Evolutionary conservation across 2,329 filamentous ascomycete species (phyloP), one percentile per base, ranked within the genome.

Genomic region (Mariannaea elegans): DNA sequence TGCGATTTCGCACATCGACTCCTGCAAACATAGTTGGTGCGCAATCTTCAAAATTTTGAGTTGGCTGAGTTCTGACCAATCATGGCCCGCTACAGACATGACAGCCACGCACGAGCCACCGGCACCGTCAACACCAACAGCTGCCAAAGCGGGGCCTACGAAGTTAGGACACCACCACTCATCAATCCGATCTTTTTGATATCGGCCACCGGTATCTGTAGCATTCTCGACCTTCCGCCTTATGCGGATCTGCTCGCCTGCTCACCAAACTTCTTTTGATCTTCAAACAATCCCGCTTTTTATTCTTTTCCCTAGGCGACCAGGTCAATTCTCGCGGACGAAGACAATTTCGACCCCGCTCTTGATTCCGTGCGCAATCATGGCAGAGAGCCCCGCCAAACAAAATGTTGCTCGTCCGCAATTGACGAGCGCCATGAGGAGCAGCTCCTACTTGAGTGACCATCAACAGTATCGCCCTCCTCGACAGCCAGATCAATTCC

Each of bases 391-490:
- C 63, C 66, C 72, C 66, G 57, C 73, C 59, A 75, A 72, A 65
- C 73, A 71, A 59, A 67, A 64, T 64, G 72, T 75, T 49, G 67
- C 73, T 67, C 80, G 82, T 45, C 83, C 83, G 54, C 81, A 83
- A 71, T 75, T 85, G 66, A 73, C 77, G 46, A 77, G 76, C 53
- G 74, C 77, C 52, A 84, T 83, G 82, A 82, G 86, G 70, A 87
- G 83, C 77, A 84, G 82, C 73, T 88, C 86, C 13, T 89, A 86
- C 70, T 78, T 89, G 56, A 81, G 82, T 72, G 86, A 89, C 65
- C 84, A 88, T 69, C 86, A 88, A 73, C 85, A 89, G 70, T 87
- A 87, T 65, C 84, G 86, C 47, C 83, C 84, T 27, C 84, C 85
- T 10, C 76, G 77, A 59, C 80, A 80, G 61, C 79, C 82, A 45